These are phyloP conservation scores for Suillus cothurnatus DNA, from an alignment of 768 basidiomycete species.

Conservation along the genomic window DNA sequence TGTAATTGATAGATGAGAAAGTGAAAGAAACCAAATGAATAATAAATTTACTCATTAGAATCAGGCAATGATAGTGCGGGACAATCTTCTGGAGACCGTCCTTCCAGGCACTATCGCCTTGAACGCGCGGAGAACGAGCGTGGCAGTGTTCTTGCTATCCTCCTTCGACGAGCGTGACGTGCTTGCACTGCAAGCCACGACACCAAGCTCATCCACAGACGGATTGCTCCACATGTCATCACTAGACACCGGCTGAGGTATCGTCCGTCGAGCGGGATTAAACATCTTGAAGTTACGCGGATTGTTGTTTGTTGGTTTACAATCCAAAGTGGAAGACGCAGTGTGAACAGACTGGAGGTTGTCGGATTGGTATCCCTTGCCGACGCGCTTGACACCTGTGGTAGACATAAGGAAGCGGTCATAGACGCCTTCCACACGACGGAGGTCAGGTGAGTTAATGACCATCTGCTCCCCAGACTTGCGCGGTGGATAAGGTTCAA, in stretches of 20 bases:
- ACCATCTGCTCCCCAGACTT: conserved; percentile 38
- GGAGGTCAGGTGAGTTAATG: conserved; percentile 58
- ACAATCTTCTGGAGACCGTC: conserved; percentile 51
- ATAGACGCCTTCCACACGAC: conserved; percentile 72
- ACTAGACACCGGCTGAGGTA: conserved; percentile 77
- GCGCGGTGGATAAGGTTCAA: conserved; percentile 65
- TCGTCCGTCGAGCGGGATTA: conserved; percentile 45
- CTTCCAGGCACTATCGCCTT: conserved; percentile 76
- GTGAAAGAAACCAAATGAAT: conserved; percentile 15
- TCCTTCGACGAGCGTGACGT: conserved; percentile 40
- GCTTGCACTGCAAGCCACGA: conserved; percentile 42
- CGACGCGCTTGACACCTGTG: conserved; percentile 76
- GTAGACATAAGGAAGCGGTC: conserved; percentile 85
- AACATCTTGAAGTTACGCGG: conserved; percentile 32
- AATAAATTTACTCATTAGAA: conserved; percentile 4
- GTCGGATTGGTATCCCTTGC: conserved; percentile 81
- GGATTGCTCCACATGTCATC: conserved; percentile 51
- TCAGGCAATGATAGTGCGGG: conserved; percentile 38
- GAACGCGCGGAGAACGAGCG: conserved; percentile 69
- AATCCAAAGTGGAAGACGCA: conserved; percentile 23
- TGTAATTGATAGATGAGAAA: neutral
- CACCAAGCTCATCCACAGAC: conserved; percentile 69
- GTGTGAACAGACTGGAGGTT: conserved; percentile 47
- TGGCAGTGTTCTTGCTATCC: conserved; percentile 47
- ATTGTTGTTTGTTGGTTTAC: conserved; percentile 18